Evolutionary conservation across 2,329 filamentous ascomycete genomes (phyloP).

Genomic region (Raffaelea ambrosiae): DNA sequence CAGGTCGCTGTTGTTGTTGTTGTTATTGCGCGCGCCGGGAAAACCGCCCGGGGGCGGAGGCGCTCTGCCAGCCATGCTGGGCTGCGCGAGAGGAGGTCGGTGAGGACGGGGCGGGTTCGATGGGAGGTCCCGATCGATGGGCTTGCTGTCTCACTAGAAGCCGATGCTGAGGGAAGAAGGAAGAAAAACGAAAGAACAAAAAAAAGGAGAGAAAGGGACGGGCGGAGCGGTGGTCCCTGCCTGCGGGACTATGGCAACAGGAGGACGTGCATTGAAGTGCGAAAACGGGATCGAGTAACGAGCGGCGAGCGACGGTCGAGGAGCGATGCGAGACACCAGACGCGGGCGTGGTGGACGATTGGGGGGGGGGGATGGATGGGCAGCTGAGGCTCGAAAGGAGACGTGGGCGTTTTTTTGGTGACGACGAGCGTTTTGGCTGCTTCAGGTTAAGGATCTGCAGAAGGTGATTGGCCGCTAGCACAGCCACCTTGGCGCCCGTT

Average conservation of each 20-base stretch:
- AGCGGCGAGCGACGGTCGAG: neutral
- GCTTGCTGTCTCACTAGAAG: too few relatives aligned
- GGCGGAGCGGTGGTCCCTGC: constrained; percentile 17
- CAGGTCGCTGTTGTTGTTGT: constrained; percentile 52
- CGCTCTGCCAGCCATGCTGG: constrained; percentile 54
- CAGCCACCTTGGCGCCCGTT: constrained; percentile 10
- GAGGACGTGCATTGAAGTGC: constrained; percentile 9
- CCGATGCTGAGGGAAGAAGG: too few relatives aligned
- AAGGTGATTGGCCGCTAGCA: constrained; percentile 7
- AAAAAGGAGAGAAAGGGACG: neutral
- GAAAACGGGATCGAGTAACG: too few relatives aligned
- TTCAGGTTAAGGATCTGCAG: constrained; percentile 1
- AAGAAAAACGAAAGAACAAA: constrained; percentile 14
- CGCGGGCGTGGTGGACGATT: constrained; percentile 1
- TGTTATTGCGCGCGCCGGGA: constrained; percentile 35
- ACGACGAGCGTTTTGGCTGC: constrained; percentile 5
- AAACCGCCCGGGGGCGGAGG: constrained; percentile 29
- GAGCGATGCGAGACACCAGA: neutral
- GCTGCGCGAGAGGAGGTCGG: too few relatives aligned
- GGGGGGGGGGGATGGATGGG: neutral
- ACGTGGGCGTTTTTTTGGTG: constrained; percentile 4
- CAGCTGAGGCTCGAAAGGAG: neutral
- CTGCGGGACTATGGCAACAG: constrained; percentile 19
- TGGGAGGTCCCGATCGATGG: too few relatives aligned
- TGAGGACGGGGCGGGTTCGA: too few relatives aligned